Conservation (phyloP, 805 yeast genomes). For the Candida sonorensis region DNA sequence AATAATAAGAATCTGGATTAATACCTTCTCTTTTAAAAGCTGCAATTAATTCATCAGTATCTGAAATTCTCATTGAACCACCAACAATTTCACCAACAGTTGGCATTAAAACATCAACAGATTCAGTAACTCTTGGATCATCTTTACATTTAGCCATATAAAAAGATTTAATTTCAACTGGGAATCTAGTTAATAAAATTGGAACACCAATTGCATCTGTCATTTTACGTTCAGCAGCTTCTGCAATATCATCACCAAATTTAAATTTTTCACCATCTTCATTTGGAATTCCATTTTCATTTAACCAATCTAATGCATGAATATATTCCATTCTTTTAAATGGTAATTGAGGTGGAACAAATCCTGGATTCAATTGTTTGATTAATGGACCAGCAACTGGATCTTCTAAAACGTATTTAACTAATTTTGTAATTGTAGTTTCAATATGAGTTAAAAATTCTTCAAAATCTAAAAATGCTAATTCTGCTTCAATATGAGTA, state of each 20-base stretch:
- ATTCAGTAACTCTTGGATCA: conserved; percentile 93
- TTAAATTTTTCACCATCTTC: conserved; percentile 91
- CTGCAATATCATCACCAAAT: conserved; percentile 99
- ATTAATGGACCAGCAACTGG: conserved; percentile 89
- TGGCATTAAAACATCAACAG: conserved; percentile 98
- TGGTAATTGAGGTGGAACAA: conserved; percentile 75
- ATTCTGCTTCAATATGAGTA: conserved; percentile 95
- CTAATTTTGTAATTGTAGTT: conserved; percentile 58
- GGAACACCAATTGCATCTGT: conserved; percentile 92
- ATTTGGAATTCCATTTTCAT: conserved; percentile 89
- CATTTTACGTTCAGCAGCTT: conserved; percentile 99
- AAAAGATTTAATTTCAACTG: conserved; percentile 94
- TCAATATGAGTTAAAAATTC: conserved; percentile 85
- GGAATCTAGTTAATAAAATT: conserved; percentile 88
- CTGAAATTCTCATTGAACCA: conserved; percentile 95
- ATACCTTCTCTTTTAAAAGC: conserved; percentile 93
- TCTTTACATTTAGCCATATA: conserved; percentile 92
- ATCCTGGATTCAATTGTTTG: conserved; percentile 87
- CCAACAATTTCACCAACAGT: conserved; percentile 98
- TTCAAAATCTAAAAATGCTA: conserved; percentile 81
- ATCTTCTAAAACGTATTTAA: conserved; percentile 76
- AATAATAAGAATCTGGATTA: conserved; percentile 78
- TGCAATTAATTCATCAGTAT: conserved; percentile 72
- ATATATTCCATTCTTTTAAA: conserved; percentile 88
- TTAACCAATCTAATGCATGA: conserved; percentile 92